Base-by-base conservation (phyloP, 176 grass and related monocot species). In the Lolium multiflorum region DNA sequence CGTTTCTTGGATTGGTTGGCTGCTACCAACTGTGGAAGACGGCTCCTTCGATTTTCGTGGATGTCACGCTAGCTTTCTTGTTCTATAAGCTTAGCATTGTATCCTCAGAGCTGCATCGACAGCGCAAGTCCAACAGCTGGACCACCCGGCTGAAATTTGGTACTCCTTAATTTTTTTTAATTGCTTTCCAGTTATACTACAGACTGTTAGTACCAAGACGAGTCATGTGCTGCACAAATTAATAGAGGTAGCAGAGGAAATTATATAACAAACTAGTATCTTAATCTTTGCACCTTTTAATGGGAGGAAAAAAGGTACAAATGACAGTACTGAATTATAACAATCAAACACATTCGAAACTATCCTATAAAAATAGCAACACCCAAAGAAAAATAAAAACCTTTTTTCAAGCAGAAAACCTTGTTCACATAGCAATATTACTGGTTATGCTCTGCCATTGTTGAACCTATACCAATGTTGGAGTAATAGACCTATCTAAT, bases 21-120 rank as follows among this genome's bases (percentile, higher is more conserved):
- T 59, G 54, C 59, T 59, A 78, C 35, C 76, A 78, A 35, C 52
- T 78, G 11, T 78, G 76, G 76, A 78, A 43, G 54, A 58, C 54
- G 18, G 76, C 54, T 3, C 76, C 76, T 41, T 43, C 52, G 3
- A 21, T 41, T 11, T 59, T 78, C 39, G 52, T 78, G 11, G 52
- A 78, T 60, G 10, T 11, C 3, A 6, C 20, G 1, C 76, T 49
- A 1, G 70, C 70, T 24, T 48, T 73, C 11, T 3, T 59, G 14
- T 38, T 20, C 8, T 59, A 78, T 57, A 73, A 73, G n/a, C 70
- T 73, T 47, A 73, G 76, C 12, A 9, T 76, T 55, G 16, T 76
- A 17, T 76, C 47, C 25, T 76, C 74, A 17, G 66, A 70, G 66
- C 66, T 70, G 2, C 66, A 70, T 70, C 60, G 22, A 63, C 24